Evolutionary conservation across 164 flowering plant genomes (phyloP).

Genomic region (Aristolochia fimbriata): DNA sequence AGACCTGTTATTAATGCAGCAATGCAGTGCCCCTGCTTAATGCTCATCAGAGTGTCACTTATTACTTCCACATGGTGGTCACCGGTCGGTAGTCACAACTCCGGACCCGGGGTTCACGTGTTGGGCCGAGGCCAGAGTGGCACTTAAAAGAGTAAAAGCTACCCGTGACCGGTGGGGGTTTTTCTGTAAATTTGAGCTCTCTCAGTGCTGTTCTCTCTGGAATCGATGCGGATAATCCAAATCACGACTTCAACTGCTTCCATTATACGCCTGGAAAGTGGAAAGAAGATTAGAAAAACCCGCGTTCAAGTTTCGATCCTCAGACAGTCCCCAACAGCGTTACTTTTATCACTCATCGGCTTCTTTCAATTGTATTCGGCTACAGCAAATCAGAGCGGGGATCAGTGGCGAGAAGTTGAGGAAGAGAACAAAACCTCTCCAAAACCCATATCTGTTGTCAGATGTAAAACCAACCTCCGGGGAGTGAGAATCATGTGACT

Average conservation of each 20-base stretch:
- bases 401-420: too few relatives aligned
- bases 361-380: constrained; percentile 2
- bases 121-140: neutral
- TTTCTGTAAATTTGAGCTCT: neutral
- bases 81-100: too few relatives aligned
- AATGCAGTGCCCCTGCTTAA: too few relatives aligned
- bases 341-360: neutral
- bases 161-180: too few relatives aligned
- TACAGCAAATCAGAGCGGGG: too few relatives aligned
- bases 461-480: neutral
- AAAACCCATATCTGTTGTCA: neutral
- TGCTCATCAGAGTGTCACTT: too few relatives aligned
- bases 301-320: neutral
- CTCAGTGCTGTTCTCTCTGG: neutral
- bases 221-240: neutral
- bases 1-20: too few relatives aligned
- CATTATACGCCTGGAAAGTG: neutral
- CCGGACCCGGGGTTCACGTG: neutral
- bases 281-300: neutral
- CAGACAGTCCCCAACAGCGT: too few relatives aligned
- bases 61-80: too few relatives aligned
- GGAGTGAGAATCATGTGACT: constrained; percentile 72
- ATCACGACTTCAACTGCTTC: neutral
- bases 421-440: neutral
- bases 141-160: neutral